phyloP scores from a whole-genome alignment of 2,329 filamentous ascomycete genomes.

The Colletotrichum sojae region DNA sequence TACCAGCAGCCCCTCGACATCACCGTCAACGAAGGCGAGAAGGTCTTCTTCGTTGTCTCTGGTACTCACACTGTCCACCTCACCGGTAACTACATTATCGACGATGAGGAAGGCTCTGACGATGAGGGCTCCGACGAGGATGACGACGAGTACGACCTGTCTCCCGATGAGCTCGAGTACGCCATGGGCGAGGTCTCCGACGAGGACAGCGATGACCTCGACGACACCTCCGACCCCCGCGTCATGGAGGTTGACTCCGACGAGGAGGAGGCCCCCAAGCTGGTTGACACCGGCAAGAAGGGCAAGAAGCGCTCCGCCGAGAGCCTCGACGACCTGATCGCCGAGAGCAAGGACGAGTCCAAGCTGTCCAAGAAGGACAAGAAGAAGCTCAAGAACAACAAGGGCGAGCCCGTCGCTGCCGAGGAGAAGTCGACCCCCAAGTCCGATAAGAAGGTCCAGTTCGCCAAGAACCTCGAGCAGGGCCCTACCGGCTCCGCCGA shows the following conservation, averaged over 20 bases:
- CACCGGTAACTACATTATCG: constrained; percentile 95
- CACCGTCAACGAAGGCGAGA: constrained; percentile 89
- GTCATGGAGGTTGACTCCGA: constrained; percentile 87
- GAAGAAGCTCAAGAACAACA: constrained; percentile 99
- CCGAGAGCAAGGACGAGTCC: constrained; percentile 77
- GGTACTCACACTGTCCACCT: constrained; percentile 93
- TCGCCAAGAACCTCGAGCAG: constrained; percentile 98
- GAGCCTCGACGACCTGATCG: constrained; percentile 86
- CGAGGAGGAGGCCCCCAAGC: constrained; percentile 79
- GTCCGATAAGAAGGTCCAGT: constrained; percentile 96
- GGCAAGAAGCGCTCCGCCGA: constrained; percentile 93
- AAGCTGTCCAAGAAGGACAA: constrained; percentile 96
- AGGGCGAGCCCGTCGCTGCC: constrained; percentile 83
- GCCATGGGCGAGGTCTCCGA: constrained; percentile 81
- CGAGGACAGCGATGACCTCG: constrained; percentile 82
- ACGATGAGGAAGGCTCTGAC: constrained; percentile 74
- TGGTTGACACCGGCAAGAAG: constrained; percentile 67
- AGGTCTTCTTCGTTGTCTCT: constrained; percentile 90
- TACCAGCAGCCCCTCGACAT: constrained; percentile 97
- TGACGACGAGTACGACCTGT: constrained; percentile 84
- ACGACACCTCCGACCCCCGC: constrained; percentile 83
- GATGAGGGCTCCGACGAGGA: constrained; percentile 75
- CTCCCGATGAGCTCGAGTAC: constrained; percentile 83
- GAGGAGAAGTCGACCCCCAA: constrained; percentile 71
- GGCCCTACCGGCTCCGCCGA: constrained; percentile 83